These are phyloP conservation scores for Meredithiella fracta DNA, from an alignment of 2,329 filamentous ascomycete species.

Conservation along the genomic window DNA sequence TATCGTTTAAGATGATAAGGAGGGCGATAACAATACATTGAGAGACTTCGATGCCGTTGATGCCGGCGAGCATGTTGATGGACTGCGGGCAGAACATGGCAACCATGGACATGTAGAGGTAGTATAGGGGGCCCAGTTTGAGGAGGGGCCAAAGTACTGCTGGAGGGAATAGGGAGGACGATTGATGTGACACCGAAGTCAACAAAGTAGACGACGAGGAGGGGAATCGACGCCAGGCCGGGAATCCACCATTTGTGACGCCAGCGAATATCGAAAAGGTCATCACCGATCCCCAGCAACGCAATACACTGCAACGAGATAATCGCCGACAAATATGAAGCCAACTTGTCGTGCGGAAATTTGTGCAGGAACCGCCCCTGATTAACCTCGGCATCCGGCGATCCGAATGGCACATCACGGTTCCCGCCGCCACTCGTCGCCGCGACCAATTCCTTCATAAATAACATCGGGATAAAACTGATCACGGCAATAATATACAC, in stretches of 20 bases:
- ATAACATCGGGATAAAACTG: constrained; percentile 86
- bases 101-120: constrained; percentile 88
- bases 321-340: constrained; percentile 85
- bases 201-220: constrained; percentile 94
- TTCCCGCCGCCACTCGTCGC: constrained; percentile 90
- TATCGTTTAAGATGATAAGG: constrained; percentile 73
- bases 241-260: constrained; percentile 98
- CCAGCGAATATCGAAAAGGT: constrained; percentile 96
- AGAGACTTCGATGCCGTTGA: constrained; percentile 93
- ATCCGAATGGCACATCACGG: constrained; percentile 46
- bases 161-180: constrained; percentile 74
- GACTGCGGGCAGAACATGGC: constrained; percentile 97
- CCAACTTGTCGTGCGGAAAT: constrained; percentile 93
- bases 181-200: constrained; percentile 96
- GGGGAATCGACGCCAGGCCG: constrained; percentile 78
- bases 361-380: constrained; percentile 73
- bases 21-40: constrained; percentile 83
- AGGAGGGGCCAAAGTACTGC: constrained; percentile 68
- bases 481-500: constrained; percentile 84
- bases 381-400: constrained; percentile 39
- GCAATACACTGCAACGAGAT: constrained; percentile 82
- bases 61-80: constrained; percentile 99
- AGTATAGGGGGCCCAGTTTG: constrained; percentile 72
- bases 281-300: constrained; percentile 83
- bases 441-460: constrained; percentile 95